Conservation (phyloP, 1,139 yeast genomes). For the Taphrina sp. region DNA sequence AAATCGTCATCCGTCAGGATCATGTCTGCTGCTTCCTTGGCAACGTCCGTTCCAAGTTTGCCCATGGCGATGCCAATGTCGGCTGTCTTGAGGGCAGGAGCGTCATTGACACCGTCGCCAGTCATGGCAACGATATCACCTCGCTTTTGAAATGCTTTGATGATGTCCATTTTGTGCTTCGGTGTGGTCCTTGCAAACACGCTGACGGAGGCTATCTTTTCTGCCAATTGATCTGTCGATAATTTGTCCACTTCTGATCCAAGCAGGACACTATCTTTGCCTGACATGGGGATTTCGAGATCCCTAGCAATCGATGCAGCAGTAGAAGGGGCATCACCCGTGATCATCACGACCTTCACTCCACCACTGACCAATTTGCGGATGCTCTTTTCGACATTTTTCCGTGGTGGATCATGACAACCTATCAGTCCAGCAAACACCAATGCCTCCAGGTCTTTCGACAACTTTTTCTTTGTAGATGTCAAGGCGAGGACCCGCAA, state of each 20-base stretch:
- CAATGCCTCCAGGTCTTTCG: constrained; percentile 50
- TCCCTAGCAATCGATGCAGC: constrained; percentile 86
- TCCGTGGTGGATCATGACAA: constrained; percentile 96
- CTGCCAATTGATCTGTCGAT: constrained; percentile 66
- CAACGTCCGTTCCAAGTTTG: constrained; percentile 93
- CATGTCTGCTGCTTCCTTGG: constrained; percentile 98
- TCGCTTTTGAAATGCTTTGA: constrained; percentile 82
- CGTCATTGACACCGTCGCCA: constrained; percentile 98
- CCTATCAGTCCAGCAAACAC: constrained; percentile 83
- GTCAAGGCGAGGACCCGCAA: constrained; percentile 76
- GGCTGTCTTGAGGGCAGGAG: constrained; percentile 96
- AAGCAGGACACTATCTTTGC: constrained; percentile 67
- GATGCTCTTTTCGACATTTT: constrained; percentile 71
- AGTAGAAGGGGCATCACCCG: constrained; percentile 95
- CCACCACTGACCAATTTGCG: constrained; percentile 80
- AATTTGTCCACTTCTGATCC: constrained; percentile 78
- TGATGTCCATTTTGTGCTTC: constrained; percentile 88
- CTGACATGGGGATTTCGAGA: constrained; percentile 78
- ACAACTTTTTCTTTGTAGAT: constrained; percentile 43
- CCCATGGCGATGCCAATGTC: constrained; percentile 99
- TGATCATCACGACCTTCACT: constrained; percentile 93
- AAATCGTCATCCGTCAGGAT: constrained; percentile 94
- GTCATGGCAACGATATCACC: constrained; percentile 99
- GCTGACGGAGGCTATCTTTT: constrained; percentile 74
- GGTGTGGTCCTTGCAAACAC: constrained; percentile 97